phyloP scores from a whole-genome alignment of 768 basidiomycete species.

The Thelephora ganbajun region DNA sequence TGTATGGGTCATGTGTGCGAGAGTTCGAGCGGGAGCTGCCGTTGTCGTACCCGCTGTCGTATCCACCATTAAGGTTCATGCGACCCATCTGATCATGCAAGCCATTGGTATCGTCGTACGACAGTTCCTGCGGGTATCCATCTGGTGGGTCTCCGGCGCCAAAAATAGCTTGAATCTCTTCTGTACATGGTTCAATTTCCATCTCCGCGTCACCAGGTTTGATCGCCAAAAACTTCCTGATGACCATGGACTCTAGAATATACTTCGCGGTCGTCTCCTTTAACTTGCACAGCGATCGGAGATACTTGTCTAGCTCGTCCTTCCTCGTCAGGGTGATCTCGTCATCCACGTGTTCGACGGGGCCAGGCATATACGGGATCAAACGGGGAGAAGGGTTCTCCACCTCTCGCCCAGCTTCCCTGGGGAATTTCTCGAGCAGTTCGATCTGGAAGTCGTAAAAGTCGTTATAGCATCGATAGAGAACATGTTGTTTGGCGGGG shows the following conservation, averaged over 20 bases:
- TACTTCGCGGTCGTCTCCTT: conserved; percentile 54
- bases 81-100: conserved; percentile 33
- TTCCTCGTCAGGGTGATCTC: conserved; percentile 68
- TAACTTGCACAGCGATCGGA: conserved; percentile 66
- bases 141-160: conserved; percentile 10
- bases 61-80: conserved; percentile 31
- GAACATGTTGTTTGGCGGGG: conserved; percentile 61
- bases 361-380: conserved; percentile 96
- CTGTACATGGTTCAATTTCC: conserved; percentile 42
- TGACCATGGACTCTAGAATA: conserved; percentile 66
- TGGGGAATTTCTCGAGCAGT: conserved; percentile 76
- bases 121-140: conserved; percentile 4
- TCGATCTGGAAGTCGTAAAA: conserved; percentile 96
- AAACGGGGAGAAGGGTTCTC: conserved; percentile 36
- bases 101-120: conserved; percentile 23
- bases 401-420: conserved; percentile 64
- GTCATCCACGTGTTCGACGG: conserved; percentile 72
- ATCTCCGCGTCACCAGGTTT: conserved; percentile 79
- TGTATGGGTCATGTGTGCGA: not conserved
- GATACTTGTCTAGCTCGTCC: conserved; percentile 80
- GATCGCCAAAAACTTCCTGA: conserved; percentile 71
- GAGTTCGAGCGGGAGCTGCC: conserved; percentile 45
- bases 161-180: conserved; percentile 43
- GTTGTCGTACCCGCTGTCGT: conserved; percentile 33
- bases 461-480: conserved; percentile 94